Percentiles rank a stretch among this genome's conserved stretches.
phyloP scores from a whole-genome alignment of 805 yeast species.

The Nakazawaea anatomiae region DNA sequence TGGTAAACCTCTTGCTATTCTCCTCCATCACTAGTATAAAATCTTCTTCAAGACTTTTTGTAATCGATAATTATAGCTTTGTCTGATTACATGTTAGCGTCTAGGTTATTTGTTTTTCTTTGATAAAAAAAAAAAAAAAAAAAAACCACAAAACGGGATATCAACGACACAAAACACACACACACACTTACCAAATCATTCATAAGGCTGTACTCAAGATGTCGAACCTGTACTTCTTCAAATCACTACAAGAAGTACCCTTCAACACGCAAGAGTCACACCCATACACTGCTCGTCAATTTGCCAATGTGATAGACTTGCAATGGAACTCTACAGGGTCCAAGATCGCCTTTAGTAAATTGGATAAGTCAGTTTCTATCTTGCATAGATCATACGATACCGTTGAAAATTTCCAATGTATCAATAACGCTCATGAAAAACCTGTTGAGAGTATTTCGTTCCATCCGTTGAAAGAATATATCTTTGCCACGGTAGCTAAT shows the following conservation, averaged over 20 bases:
- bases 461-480: constrained; percentile 35
- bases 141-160: background rate
- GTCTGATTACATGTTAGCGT: too few relatives aligned
- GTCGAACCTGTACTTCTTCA: constrained; percentile 5
- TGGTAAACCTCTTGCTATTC: background rate
- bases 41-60: too few relatives aligned
- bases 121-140: too few relatives aligned
- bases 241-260: constrained; percentile 1
- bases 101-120: too few relatives aligned
- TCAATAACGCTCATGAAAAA: constrained; percentile 33
- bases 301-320: constrained; percentile 30
- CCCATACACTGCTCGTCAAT: background rate
- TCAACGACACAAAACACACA: background rate
- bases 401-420: constrained; percentile 27
- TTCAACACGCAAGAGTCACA: background rate
- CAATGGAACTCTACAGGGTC: constrained; percentile 37
- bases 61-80: too few relatives aligned
- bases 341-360: constrained; percentile 34
- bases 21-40: background rate
- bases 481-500: constrained; percentile 40
- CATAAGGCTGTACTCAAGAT: background rate
- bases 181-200: background rate
- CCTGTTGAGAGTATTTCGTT: constrained; percentile 38
- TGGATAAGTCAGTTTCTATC: constrained; percentile 35
- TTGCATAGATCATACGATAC: constrained; percentile 14